These are phyloP conservation scores for Notholithocarpus densiflorus DNA, from an alignment of 306 rosid species.

Conservation along the genomic window DNA sequence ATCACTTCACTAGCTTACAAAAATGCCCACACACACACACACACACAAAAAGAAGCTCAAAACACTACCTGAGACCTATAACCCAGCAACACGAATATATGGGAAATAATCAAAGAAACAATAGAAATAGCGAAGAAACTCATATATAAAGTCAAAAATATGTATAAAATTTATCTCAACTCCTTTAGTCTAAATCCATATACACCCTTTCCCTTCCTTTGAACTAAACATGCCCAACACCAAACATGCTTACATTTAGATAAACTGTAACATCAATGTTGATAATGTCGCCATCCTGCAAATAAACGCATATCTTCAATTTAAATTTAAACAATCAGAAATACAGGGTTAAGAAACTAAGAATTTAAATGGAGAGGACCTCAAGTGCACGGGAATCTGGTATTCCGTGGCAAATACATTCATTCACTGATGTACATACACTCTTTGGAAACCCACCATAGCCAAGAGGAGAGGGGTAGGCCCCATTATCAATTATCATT, in stretches of 20 bases:
- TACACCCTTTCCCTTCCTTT: not conserved
- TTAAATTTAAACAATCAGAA: not conserved
- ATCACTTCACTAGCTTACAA: not conserved
- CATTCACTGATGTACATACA: slow-evolving; percentile 96
- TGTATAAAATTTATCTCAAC: not conserved
- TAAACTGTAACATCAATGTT: slow-evolving; percentile 88
- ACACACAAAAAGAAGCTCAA: not conserved
- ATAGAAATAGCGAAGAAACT: not conserved
- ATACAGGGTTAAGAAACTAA: slow-evolving; percentile 4
- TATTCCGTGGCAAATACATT: slow-evolving; percentile 94
- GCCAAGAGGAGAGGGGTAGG: slow-evolving; percentile 96
- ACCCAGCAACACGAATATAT: not conserved
- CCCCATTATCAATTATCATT: slow-evolving; percentile 90
- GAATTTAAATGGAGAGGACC: slow-evolving; percentile 40
- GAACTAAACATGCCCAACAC: not conserved
- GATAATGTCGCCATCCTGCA: slow-evolving; percentile 95
- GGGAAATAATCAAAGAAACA: not conserved
- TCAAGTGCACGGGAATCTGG: slow-evolving; percentile 86
- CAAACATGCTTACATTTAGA: slow-evolving; percentile 65
- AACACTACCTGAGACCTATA: not conserved
- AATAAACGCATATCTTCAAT: slow-evolving; percentile 13
- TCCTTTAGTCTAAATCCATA: not conserved
- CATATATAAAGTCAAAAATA: not conserved
- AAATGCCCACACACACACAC: not conserved
- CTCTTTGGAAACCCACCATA: slow-evolving; percentile 97